Percentiles rank a stretch among this genome's conserved stretches.
These are phyloP conservation scores for Aureobasidium sp. DNA, from an alignment of 2,329 filamentous ascomycete genomes.

Conservation along the genomic window DNA sequence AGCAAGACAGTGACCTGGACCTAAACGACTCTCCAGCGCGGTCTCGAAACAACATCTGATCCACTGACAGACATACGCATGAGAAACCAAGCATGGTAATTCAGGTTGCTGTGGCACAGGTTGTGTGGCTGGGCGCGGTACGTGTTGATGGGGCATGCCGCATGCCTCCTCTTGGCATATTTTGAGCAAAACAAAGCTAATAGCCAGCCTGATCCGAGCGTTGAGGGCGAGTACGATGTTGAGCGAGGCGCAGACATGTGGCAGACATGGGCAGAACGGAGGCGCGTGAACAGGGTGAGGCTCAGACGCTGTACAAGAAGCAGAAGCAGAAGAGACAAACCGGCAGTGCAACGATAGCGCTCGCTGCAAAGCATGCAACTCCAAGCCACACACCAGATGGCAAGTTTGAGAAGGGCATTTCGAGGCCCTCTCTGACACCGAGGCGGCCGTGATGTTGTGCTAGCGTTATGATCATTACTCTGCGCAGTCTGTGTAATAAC, in stretches of 20 bases:
- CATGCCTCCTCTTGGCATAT: background rate
- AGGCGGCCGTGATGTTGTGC: background rate
- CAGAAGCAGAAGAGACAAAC: background rate
- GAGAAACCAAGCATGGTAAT: background rate
- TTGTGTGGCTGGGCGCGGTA: background rate
- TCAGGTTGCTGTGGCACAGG: constrained; percentile 7
- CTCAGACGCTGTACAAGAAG: background rate
- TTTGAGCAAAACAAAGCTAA: constrained; percentile 10
- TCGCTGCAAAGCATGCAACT: background rate
- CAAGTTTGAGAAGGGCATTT: background rate
- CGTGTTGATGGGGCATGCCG: background rate
- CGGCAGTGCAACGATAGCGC: constrained; percentile 1
- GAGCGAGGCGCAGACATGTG: constrained; percentile 1
- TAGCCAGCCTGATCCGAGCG: constrained; percentile 4
- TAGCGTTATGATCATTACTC: constrained; percentile 7
- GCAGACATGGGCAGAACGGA: too few relatives aligned
- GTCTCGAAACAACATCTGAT: background rate
- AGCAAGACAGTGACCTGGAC: background rate
- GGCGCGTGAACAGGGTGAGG: background rate
- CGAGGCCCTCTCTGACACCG: background rate
- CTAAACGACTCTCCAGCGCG: background rate
- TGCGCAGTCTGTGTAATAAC: constrained; percentile 9
- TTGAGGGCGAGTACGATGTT: background rate
- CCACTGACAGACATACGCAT: background rate
- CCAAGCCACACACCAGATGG: background rate